Conservation (phyloP, 768 basidiomycete genomes). For the Cytidiella melzeri region DNA sequence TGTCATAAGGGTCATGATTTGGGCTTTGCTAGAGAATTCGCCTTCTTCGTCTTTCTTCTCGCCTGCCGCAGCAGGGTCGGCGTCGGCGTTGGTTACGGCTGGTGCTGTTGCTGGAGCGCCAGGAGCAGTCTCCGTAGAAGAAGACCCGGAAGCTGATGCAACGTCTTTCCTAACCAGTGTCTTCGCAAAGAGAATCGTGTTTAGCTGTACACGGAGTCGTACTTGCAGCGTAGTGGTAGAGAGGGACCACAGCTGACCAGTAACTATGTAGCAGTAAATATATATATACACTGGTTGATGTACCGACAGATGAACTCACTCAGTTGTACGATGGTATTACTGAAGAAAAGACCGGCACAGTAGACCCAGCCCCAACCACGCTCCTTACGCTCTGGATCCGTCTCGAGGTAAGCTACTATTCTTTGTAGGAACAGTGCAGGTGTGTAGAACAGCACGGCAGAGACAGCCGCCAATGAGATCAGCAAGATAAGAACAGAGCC, state of each 20-base stretch:
- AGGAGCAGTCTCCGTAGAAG: conserved; percentile 17
- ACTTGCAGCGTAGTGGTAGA: conserved; percentile 67
- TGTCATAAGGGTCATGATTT: conserved; percentile 95
- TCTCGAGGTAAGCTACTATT: conserved; percentile 61
- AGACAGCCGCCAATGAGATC: conserved; percentile 43
- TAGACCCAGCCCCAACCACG: conserved; percentile 73
- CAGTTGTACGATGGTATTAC: conserved; percentile 37
- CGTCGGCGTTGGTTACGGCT: conserved; percentile 34
- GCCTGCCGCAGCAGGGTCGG: conserved; percentile 58
- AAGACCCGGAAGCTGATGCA: conserved; percentile 50
- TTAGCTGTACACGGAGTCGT: conserved; percentile 67
- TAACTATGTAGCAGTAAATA: conserved; percentile 35
- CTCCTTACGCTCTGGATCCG: conserved; percentile 48
- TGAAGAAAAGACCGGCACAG: conserved; percentile 42
- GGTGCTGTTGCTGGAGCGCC: conserved; percentile 7
- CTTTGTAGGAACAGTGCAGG: conserved; percentile 55
- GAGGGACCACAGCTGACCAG: conserved; percentile 66
- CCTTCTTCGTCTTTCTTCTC: conserved; percentile 46
- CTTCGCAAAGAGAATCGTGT: conserved; percentile 81
- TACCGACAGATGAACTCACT: conserved; percentile 29
- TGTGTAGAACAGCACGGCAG: conserved; percentile 60
- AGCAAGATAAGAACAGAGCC: conserved; percentile 32
- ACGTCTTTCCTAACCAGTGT: conserved; percentile 82
- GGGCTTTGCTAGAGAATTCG: conserved; percentile 51
- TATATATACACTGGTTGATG: background rate